Evolutionary conservation across 345 rosid genomes (phyloP), one percentile per base, ranked within the genome.

Genomic region (Arabidopsis suecica): DNA sequence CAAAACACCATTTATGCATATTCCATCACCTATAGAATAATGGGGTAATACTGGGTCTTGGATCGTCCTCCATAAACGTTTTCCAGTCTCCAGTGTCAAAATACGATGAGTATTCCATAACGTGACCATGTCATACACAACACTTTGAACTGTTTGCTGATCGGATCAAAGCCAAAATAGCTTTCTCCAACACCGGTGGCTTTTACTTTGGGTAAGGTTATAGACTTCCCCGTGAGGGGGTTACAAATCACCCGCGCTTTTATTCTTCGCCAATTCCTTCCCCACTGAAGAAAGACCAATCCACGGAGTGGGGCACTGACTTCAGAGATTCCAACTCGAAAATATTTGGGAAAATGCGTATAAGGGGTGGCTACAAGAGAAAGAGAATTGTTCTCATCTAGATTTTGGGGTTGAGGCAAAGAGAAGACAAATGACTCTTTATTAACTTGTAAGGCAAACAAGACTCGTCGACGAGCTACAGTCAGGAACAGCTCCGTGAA

Each of bases 321-420:
- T 1, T 22, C 1, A 22, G 1, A 22, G 23, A 1, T 22, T 22
- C 23, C 23, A 22, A 22, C 1, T 22, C 2, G 5, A 30, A 30
- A 30, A 30, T 30, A 2, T 30, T 3, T 30, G 33, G 33, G 13
- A 41, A 3, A 0, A 11, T 13, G 0, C 33, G 1, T 22, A 37
- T 67, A 14, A 14, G 2, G 63, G n/a, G 65, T 56, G 37, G 62
- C 30, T 42, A 68, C 72, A 32, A 56, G 32, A 34, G 22, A 22
- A 22, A 22, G 23, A 22, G 23, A 22, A 1, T 1, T 0, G 23
- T 22, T 22, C 1, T 22, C 23, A 22, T 22, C 1, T 22, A 1
- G 23, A 22, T 22, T 22, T 22, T 22, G 23, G 1, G 23, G 23
- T 22, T 22, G 47, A 42, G 72, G 62, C 38, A 65, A 6, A 30